Percentiles rank a stretch among this genome's conserved stretches.
Evolutionary conservation across 2,329 filamentous ascomycete species (phyloP).

Genomic region (Monosporascus sp.): DNA sequence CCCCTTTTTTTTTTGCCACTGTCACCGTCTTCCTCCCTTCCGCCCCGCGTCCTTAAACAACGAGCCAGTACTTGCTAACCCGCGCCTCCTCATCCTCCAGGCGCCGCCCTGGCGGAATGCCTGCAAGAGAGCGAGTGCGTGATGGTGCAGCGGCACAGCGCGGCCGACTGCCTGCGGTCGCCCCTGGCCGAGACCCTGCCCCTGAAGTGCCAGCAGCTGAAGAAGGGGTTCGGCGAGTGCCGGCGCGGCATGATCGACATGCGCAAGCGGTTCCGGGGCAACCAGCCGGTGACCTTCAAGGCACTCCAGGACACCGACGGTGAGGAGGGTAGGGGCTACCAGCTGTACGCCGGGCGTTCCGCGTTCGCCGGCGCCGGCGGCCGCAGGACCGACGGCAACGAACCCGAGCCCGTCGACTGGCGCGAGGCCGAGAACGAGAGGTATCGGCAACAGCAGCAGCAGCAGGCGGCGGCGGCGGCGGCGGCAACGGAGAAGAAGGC

Average conservation of each 20-base stretch:
- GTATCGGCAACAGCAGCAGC: constrained; percentile 38
- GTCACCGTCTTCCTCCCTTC: no score
- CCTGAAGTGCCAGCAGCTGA: constrained; percentile 83
- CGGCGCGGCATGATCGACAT: constrained; percentile 96
- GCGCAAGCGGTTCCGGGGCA: constrained; percentile 96
- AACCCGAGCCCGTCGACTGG: constrained; percentile 57
- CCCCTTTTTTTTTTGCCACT: no score
- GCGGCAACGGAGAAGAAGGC: constrained; percentile 12
- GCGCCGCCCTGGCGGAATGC: constrained; percentile 86
- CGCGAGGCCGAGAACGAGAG: constrained; percentile 61
- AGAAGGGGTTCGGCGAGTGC: constrained; percentile 90
- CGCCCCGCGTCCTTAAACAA: no score
- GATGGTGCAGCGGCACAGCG: constrained; percentile 81
- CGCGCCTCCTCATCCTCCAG: constrained; percentile 40
- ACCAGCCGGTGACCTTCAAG: constrained; percentile 71
- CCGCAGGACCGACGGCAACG: constrained; percentile 63
- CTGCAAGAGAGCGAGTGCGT: constrained; percentile 96
- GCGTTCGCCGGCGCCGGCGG: constrained; percentile 58
- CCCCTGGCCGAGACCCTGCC: constrained; percentile 80
- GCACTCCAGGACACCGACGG: constrained; percentile 56
- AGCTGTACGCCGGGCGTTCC: constrained; percentile 74
- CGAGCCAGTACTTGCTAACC: background rate
- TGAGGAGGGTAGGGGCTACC: constrained; percentile 46
- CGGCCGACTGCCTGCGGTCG: constrained; percentile 80
- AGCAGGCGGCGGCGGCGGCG: constrained; percentile 14